These are phyloP conservation scores for Ormosia emarginata DNA, from an alignment of 306 rosid genomes.

Conservation along the genomic window DNA sequence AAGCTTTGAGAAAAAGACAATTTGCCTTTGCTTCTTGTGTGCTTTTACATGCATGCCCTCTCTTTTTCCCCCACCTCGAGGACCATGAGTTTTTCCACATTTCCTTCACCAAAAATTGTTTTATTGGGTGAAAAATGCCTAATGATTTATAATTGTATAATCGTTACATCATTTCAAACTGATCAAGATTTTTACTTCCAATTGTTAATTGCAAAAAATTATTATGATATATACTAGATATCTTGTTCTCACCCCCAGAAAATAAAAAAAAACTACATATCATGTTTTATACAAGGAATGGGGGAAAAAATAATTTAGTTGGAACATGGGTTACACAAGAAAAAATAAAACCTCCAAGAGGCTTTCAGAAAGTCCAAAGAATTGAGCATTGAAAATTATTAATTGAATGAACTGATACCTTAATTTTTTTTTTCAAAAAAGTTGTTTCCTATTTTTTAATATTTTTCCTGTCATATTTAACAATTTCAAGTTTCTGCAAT, in stretches of 20 bases:
- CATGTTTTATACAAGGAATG: background rate
- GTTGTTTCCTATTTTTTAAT: background rate
- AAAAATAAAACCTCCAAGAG: background rate
- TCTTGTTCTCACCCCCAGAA: background rate
- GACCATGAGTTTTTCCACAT: background rate
- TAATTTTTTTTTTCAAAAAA: background rate
- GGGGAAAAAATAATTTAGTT: background rate
- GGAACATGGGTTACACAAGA: background rate
- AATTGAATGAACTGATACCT: background rate
- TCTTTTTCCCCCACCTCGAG: background rate
- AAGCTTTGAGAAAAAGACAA: background rate
- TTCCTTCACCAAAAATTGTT: background rate
- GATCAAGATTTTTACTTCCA: background rate
- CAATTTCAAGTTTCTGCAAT: background rate
- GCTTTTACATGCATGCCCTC: slow-evolving; percentile 28
- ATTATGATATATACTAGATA: background rate
- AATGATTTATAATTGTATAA: background rate
- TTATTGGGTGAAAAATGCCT: background rate
- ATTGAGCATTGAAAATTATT: background rate
- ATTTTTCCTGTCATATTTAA: background rate
- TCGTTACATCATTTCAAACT: background rate
- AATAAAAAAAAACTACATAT: background rate
- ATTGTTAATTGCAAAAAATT: background rate
- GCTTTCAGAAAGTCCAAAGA: background rate
- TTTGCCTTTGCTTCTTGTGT: background rate